phyloP scores from a whole-genome alignment of 306 rosid species.

The Cyamopsis tetragonoloba region DNA sequence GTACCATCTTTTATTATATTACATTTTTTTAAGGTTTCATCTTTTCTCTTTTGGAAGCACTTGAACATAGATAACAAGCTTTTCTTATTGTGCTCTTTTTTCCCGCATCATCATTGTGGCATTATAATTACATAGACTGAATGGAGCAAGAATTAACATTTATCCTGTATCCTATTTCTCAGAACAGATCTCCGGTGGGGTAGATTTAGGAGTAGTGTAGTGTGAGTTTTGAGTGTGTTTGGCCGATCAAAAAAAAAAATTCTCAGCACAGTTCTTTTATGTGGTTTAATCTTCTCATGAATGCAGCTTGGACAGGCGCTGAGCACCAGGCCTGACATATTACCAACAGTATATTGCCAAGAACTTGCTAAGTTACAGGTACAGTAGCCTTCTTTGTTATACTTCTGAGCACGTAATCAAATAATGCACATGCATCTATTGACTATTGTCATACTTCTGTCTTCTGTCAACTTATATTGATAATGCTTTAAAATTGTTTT shows the following conservation, averaged over 20 bases:
- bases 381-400: slow-evolving; percentile 23
- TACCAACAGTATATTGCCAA: slow-evolving; percentile 78
- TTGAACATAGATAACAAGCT: background rate
- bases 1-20: background rate
- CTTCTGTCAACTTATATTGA: slow-evolving; percentile 2
- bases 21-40: background rate
- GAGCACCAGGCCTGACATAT: slow-evolving; percentile 93
- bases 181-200: slow-evolving; percentile 16
- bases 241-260: too few relatives aligned
- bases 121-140: background rate
- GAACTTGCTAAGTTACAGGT: slow-evolving; percentile 94
- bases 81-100: background rate
- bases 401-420: slow-evolving; percentile 25
- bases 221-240: too few relatives aligned
- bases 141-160: background rate
- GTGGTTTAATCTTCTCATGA: slow-evolving; percentile 32
- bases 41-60: background rate
- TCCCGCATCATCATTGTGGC: background rate
- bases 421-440: slow-evolving; percentile 15
- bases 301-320: slow-evolving; percentile 97
- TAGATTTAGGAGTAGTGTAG: too few relatives aligned
- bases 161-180: background rate
- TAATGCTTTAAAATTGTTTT: slow-evolving; percentile 2
- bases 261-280: slow-evolving; percentile 10
- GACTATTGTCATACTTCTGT: slow-evolving; percentile 11